A percentile compares a stretch with the other conserved stretches of the same genome.
Conservation (phyloP, 176 grass and related monocot species). For the Oryza rufipogon region DNA sequence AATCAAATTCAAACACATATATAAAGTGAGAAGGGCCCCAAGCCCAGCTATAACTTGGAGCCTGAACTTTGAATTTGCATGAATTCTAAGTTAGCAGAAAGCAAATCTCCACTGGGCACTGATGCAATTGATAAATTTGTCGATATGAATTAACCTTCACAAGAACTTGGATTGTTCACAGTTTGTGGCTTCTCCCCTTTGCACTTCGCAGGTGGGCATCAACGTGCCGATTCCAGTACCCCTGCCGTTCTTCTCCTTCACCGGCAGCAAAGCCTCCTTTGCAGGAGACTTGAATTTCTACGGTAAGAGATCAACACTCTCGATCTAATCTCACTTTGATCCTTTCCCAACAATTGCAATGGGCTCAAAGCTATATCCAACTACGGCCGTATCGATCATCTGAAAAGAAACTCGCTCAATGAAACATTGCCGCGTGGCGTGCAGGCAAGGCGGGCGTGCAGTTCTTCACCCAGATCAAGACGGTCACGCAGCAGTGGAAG, state of each 20-base stretch:
- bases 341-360: neutral
- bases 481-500: constrained; percentile 96
- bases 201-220: constrained; percentile 72
- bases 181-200: neutral
- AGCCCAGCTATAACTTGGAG: neutral
- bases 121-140: neutral
- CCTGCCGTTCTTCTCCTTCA: constrained; percentile 96
- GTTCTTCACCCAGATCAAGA: constrained; percentile 97
- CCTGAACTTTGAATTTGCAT: neutral
- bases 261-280: constrained; percentile 88
- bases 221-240: constrained; percentile 97
- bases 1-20: neutral
- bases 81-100: neutral
- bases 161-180: neutral
- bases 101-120: neutral
- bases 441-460: constrained; percentile 96
- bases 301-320: constrained; percentile 42
- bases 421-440: neutral
- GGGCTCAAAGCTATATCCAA: neutral
- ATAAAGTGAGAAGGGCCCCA: neutral
- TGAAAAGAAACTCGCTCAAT: neutral
- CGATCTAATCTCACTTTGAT: neutral
- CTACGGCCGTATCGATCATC: neutral
- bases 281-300: constrained; percentile 97
- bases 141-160: neutral